Base-by-base conservation (phyloP, 768 basidiomycete genomes). In the Daedaleopsis sinensis region DNA sequence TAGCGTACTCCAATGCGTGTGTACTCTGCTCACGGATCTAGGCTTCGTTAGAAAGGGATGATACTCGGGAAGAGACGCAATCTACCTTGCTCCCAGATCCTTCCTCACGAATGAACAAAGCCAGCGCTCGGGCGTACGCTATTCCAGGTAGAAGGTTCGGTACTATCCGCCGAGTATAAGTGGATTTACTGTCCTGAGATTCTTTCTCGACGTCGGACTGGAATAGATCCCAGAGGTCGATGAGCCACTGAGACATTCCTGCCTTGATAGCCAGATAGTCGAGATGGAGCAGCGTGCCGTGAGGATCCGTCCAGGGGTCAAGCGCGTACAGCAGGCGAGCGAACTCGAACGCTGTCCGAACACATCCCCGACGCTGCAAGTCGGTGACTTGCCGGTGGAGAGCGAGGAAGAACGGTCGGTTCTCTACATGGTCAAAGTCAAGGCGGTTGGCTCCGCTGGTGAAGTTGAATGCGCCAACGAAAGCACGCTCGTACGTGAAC, bases 401-500 rank as follows among this genome's bases (percentile, higher is more conserved):
- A 1, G 92, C 94, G 8, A 96, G 84, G 77, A 90, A 98, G 74
- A 99, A 92, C 0, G 94, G 92, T 43, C 96, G 81, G 67, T 96
- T 98, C 74, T 98, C 96, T 12, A 97, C 91, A 13, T 77, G 81
- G 64, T 93, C 87, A 71, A 98, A 99, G 69, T 96, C 94, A 2
- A 99, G 83, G 12, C 96, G 84, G 62, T 90, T 91, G 2, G 81
- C 75, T 9, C 96, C 96, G 38, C 77, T 85, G 1, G 93, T 87
- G 73, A 97, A 88, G 65, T 84, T 93, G 79, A 96, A 96, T 0
- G 89, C 79, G 2, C 94, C 93, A 16, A 94, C 82, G 66, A 98
- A 91, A 12, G 91, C 87, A 13, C 94, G 86, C 68, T 98, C 96
- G 63, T 96, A 97, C 0, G 94, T 88, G 76, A 96, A 98, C 16